Base-by-base conservation (phyloP, 2,329 filamentous ascomycete species). In the Ilyonectria robusta region DNA sequence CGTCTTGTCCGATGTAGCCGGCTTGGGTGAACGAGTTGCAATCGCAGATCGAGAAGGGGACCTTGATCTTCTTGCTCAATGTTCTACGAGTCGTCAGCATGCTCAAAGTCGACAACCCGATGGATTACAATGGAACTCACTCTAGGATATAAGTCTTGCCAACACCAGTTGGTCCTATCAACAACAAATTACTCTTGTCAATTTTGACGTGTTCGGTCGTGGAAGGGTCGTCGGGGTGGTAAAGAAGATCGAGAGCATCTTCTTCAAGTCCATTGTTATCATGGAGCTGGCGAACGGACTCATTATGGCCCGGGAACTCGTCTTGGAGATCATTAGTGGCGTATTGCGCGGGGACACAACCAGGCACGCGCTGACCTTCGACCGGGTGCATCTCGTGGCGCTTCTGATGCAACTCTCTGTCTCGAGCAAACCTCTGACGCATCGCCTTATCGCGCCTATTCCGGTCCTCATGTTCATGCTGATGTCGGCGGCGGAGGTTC, bases 1-100 rank as follows among this genome's bases (percentile, higher is more conserved):
- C 95, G 78, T 99, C 96, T 78, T 98, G 95, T 33, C 96, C 96
- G 72, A 99, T 98, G 76, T 99, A 99, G 29, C 96, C 95, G 5
- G 95, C 95, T 82, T 98, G 95, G 0, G 95, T 98, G 70, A 98
- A 94, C 6, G 95, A 93, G 57, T 96, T 98, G 80, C 95, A 98
- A 81, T 98, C 95, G 68, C 94, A 95, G 81, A 97, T 97, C 69
- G 93, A 94, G 77, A 98, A 97, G 0, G 96, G 96, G 0, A 98
- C 94, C 67, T 96, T 95, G n/a, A 99, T 88, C 59, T 96, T 92
- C 76, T 94, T 92, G 72, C 95, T 96, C 44, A 98, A 84, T 0
- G 95, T 98, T 81, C 95, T 97, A 59, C 3, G 2, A n/a, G 74
- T 44, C 57, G 44, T 80, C 40, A 78, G 73, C 66, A 66, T 63